Base-by-base conservation (phyloP, 192 early-diverging fungal species). In the Entomortierella chlamydospora region DNA sequence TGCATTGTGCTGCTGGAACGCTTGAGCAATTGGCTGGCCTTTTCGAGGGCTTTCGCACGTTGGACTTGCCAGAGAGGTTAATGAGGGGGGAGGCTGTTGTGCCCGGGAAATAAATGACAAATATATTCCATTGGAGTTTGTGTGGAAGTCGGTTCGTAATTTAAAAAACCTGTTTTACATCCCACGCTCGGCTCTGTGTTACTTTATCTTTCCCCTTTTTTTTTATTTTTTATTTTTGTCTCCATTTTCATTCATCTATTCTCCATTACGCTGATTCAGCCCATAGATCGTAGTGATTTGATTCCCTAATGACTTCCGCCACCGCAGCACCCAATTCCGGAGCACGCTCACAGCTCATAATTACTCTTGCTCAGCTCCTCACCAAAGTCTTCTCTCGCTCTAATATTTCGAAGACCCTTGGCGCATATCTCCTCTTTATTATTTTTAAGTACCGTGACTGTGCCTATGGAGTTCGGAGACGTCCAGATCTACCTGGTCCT, bases 401-500 rank as follows among this genome's bases (percentile, higher is more conserved):
- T 10, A 61, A 70, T 30, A 34, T 43, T 50, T 57, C 70, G 6
- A 63, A 64, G 34, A 61, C 56, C 12, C 12, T 71, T 10, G 60
- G 60, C 0, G 53, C 43, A 4, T 72, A 72, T 11, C 31, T 63
- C 33, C 70, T 72, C 47, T 72, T 34, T 9, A 50, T 64, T 17
- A 11, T 72, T 26, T 33, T 72, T 23, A 72, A 64, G 30, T 72
- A 72, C 15, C 43, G 56, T 37, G 39, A 41, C 23, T 51, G 52
- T 1, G 56, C 61, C 9, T 50, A 47, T 12, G 70, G 70, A 5
- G 50, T 62, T 11, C 39, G 17, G 15, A 50, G 65, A 43, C 59
- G 79, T 11, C 34, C 50, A 15, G 79, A 81, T 26, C 42, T 81
- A 4, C 25, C 20, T 5, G 70, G 70, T 20, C 79, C 79, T 22